These are phyloP conservation scores for Daldinia loculata DNA, from an alignment of 495 filamentous ascomycete genomes.

Conservation along the genomic window DNA sequence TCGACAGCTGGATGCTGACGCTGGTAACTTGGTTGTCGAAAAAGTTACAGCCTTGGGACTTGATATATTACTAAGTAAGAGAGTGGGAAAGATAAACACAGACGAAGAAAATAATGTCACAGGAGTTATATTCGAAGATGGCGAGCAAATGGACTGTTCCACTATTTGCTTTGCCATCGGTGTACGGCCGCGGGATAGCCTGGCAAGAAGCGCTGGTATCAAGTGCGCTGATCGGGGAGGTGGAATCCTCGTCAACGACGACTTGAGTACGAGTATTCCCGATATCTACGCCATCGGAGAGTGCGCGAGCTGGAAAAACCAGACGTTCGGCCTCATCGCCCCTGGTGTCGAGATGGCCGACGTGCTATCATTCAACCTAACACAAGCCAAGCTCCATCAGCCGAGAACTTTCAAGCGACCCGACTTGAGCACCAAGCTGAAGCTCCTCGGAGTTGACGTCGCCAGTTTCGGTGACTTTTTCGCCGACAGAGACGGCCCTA, in stretches of 20 bases:
- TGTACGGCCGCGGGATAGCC: conserved; percentile 82
- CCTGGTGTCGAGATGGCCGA: conserved; percentile 98
- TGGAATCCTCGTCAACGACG: conserved; percentile 77
- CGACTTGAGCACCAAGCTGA: conserved; percentile 93
- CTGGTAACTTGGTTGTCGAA: conserved; percentile 83
- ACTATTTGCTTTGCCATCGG: conserved; percentile 95
- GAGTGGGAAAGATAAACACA: conserved; percentile 76
- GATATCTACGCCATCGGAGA: conserved; percentile 93
- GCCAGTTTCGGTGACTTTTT: conserved; percentile 98
- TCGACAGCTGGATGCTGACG: conserved; percentile 86
- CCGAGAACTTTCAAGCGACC: conserved; percentile 80
- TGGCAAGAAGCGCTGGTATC: conserved; percentile 76
- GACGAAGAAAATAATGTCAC: conserved; percentile 72
- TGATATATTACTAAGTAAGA: conserved; percentile 82
- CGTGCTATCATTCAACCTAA: conserved; percentile 92
- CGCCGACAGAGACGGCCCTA: conserved; percentile 87
- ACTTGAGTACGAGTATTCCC: conserved; percentile 73
- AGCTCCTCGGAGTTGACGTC: conserved; percentile 92
- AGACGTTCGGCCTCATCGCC: conserved; percentile 93
- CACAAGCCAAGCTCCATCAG: conserved; percentile 76
- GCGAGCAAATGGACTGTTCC: conserved; percentile 80
- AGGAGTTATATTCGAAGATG: conserved; percentile 86
- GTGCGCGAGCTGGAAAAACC: conserved; percentile 92
- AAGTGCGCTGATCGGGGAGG: conserved; percentile 77
- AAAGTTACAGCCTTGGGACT: conserved; percentile 83